Base-by-base conservation (phyloP, 495 filamentous ascomycete genomes). In the Cairneyella variabilis region DNA sequence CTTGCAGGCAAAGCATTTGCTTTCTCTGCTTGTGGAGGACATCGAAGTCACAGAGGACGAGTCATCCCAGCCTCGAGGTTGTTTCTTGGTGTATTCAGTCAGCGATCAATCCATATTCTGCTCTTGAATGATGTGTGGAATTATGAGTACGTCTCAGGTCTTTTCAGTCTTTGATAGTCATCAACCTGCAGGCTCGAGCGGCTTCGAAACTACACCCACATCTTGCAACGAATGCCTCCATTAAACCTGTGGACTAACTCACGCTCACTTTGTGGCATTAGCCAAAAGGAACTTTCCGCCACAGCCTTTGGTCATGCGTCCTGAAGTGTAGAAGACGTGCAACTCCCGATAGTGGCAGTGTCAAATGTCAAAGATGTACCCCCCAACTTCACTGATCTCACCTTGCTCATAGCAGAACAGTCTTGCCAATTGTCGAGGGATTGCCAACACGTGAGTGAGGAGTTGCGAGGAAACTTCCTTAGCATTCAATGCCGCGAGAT, bases 151-250 rank as follows among this genome's bases (percentile, higher is more conserved):
- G 70, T 71, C 74, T 78, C 75, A 78, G 74, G 67, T 78, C 75
- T 78, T 78, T 77, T 78, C 74, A 78, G 74, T 76, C 69, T 66
- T 62, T 61, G 48, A 53, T 48, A 62, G 59, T 68, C 68, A 58
- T 73, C 73, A 73, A 55, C 59, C 67, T 74, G 69, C 67, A 57
- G 52, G 57, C 63, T 58, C 52, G 48, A 56, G 62, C 70, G 71
- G 71, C 60, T 74, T 67, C 54, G 63, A 55, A 65, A 57, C 50
- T 36, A 14, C 3, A 14, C 36, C 20, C 12, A 48, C 32, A 51
- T 8, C 25, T 44, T 14, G 28, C 12, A 36, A 32, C 20, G 34
- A 21, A 11, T 53, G 43, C 45, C 60, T 59, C 51, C 6, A 43
- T 37, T 59, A 43, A 22, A 16, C 36, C 25, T 12, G 27, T 21